Evolutionary conservation across 257 asterid genomes (phyloP).

Genomic region (Nemophila menziesii): DNA sequence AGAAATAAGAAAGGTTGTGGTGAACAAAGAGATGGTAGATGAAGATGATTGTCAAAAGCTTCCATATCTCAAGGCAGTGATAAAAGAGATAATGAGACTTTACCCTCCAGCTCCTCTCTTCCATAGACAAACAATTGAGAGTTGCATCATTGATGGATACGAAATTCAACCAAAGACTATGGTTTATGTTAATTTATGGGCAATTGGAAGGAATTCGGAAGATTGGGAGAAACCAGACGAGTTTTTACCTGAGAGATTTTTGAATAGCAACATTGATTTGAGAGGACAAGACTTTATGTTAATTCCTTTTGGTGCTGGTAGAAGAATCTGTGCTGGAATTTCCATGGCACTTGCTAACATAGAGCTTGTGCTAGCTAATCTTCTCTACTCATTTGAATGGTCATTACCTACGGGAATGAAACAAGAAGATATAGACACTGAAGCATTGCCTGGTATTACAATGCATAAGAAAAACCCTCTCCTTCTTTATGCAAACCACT

Average conservation of each 20-base stretch:
- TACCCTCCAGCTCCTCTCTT: conserved; percentile 17
- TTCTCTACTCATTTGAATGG: conserved; percentile 16
- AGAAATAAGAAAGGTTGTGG: conserved; percentile 14
- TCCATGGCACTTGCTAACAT: conserved; percentile 7
- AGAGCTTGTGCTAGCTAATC: conserved; percentile 13
- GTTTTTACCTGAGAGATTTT: conserved; percentile 21
- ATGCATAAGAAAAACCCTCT: conserved; percentile 21
- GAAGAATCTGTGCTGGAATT: conserved; percentile 15
- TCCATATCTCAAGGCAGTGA: conserved; percentile 18
- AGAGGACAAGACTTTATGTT: conserved; percentile 13
- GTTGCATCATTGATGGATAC: conserved; percentile 10
- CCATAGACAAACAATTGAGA: conserved; percentile 16
- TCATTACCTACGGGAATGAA: conserved; percentile 14
- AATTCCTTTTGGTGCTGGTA: conserved; percentile 15
- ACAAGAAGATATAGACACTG: conserved; percentile 9
- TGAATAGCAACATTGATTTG: conserved; percentile 12
- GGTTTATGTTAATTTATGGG: conserved; percentile 18
- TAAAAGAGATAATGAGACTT: conserved; percentile 17
- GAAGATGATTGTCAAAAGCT: conserved; percentile 16
- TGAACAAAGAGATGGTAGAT: conserved; percentile 5
- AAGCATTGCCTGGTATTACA: conserved; percentile 12
- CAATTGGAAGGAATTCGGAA: conserved; percentile 18
- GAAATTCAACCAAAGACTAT: conserved; percentile 9
- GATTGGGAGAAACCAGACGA: conserved; percentile 12
- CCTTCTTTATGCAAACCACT: conserved; percentile 3